These are phyloP conservation scores for Neurospora sp. DNA, from an alignment of 495 filamentous ascomycete genomes.

Conservation along the genomic window DNA sequence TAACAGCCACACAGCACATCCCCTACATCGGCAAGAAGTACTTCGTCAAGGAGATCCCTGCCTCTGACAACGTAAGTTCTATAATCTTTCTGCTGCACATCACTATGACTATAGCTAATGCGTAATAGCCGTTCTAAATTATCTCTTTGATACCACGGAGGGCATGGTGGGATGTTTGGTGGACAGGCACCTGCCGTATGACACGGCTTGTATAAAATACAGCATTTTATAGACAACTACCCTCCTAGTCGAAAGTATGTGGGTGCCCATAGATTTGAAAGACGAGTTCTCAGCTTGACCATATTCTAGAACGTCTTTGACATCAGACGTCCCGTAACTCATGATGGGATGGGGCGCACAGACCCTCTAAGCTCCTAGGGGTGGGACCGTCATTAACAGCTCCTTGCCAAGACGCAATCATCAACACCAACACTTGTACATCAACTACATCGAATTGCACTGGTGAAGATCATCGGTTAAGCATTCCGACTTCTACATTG, in stretches of 20 bases:
- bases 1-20: conserved; percentile 35
- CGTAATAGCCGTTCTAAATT: conserved; percentile 34
- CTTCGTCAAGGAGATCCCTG: conserved; percentile 41
- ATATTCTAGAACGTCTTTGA: background rate
- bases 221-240: conserved; percentile 10
- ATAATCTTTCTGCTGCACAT: background rate
- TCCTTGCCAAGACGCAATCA: background rate
- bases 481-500: background rate
- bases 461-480: background rate
- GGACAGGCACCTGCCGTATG: background rate
- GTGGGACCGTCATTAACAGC: background rate
- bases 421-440: background rate
- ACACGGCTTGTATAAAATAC: conserved; percentile 14
- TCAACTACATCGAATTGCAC: background rate
- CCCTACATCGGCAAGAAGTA: conserved; percentile 36
- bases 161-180: background rate
- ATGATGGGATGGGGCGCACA: background rate
- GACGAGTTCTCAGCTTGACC: background rate
- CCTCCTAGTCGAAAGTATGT: background rate
- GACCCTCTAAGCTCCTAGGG: background rate
- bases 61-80: conserved; percentile 47
- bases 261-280: background rate
- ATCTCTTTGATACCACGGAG: background rate
- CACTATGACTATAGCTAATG: conserved; percentile 5
- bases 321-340: background rate